Percentiles rank a stretch among this genome's conserved stretches.
These are phyloP conservation scores for Aphanoascus verrucosus DNA, from an alignment of 2,329 filamentous ascomycete species.

Conservation along the genomic window DNA sequence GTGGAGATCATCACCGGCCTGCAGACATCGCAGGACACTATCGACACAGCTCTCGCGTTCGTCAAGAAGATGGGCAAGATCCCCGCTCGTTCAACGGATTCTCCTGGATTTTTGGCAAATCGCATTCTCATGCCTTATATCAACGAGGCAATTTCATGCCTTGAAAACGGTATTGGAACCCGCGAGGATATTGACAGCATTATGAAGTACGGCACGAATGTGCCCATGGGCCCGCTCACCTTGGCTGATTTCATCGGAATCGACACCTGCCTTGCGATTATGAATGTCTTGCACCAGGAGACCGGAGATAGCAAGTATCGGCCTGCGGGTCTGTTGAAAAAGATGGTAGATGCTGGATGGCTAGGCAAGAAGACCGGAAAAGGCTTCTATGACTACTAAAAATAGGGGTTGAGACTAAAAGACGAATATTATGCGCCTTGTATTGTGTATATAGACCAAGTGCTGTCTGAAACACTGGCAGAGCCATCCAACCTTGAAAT, in stretches of 20 bases:
- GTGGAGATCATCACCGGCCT: constrained; percentile 95
- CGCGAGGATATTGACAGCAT: constrained; percentile 92
- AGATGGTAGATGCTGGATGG: constrained; percentile 98
- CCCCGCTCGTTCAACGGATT: constrained; percentile 73
- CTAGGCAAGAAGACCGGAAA: constrained; percentile 94
- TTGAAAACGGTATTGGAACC: constrained; percentile 82
- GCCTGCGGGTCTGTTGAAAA: constrained; percentile 72
- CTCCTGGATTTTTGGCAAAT: constrained; percentile 90
- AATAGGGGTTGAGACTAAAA: too few relatives aligned
- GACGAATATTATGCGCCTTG: neutral
- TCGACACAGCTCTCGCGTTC: constrained; percentile 73
- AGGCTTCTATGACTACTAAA: constrained; percentile 61
- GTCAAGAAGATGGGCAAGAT: constrained; percentile 91
- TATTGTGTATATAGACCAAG: neutral
- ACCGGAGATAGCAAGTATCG: constrained; percentile 94
- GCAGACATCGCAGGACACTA: constrained; percentile 73
- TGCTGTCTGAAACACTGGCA: neutral
- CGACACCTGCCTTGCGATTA: constrained; percentile 92
- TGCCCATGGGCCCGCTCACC: constrained; percentile 91
- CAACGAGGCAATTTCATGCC: constrained; percentile 92
- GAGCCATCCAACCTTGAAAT: too few relatives aligned
- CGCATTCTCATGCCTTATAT: constrained; percentile 98
- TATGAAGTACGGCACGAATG: constrained; percentile 99
- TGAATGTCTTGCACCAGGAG: constrained; percentile 86
- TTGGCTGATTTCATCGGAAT: constrained; percentile 95